These are phyloP conservation scores for Penicillium coprophilum DNA, from an alignment of 495 filamentous ascomycete species.

Conservation along the genomic window DNA sequence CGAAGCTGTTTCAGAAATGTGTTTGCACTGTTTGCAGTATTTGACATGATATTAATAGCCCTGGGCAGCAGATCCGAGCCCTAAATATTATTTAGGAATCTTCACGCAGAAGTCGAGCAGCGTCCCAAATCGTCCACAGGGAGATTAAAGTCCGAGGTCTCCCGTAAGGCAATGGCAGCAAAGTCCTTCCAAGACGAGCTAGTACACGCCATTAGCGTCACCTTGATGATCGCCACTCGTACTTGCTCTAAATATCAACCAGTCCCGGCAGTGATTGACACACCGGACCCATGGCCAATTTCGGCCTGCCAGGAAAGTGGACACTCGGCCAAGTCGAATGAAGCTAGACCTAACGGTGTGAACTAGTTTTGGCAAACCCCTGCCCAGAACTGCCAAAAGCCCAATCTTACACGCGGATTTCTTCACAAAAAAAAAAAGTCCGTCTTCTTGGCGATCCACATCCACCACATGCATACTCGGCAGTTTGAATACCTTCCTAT, in stretches of 20 bases:
- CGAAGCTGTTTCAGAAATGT: no score
- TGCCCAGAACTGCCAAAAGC: background rate
- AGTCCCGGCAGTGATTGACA: no score
- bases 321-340: background rate
- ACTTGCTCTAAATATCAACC: background rate
- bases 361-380: background rate
- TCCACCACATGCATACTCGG: background rate
- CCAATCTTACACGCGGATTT: background rate
- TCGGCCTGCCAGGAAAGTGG: background rate
- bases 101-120: no score
- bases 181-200: background rate
- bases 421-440: background rate
- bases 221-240: background rate
- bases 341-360: slow-evolving; percentile 2
- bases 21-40: no score
- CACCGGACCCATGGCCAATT: background rate
- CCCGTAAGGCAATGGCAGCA: background rate
- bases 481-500: background rate
- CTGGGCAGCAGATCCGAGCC: no score
- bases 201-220: background rate
- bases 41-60: no score
- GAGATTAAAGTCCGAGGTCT: no score
- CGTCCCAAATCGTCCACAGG: no score
- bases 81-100: no score
- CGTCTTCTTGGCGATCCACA: background rate